Evolutionary conservation across 116 monocot genomes (phyloP).

Genomic region (Zostera marina): DNA sequence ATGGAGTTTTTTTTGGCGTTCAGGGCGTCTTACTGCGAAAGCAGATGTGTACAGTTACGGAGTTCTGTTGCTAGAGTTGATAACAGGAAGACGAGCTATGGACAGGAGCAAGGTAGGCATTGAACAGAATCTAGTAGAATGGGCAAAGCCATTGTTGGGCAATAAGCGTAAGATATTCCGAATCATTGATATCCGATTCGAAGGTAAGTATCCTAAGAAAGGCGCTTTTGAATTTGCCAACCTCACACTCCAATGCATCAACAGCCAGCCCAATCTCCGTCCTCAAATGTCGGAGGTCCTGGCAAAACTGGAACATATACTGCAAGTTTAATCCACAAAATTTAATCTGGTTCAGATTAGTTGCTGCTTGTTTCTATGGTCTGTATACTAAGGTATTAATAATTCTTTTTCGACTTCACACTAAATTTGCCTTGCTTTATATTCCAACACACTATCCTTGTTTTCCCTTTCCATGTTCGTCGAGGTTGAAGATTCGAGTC

Average conservation of each 20-base stretch:
- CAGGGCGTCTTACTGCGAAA: slow-evolving; percentile 68
- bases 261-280: slow-evolving; percentile 37
- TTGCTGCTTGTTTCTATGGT: too few relatives aligned
- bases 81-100: slow-evolving; percentile 56
- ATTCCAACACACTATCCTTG: too few relatives aligned
- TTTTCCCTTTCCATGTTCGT: too few relatives aligned
- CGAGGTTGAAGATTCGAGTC: too few relatives aligned
- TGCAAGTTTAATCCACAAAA: too few relatives aligned
- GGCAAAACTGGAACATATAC: slow-evolving; percentile 25
- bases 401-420: too few relatives aligned
- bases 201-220: slow-evolving; percentile 62
- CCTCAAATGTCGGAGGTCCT: slow-evolving; percentile 69
- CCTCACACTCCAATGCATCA: slow-evolving; percentile 44
- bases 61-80: slow-evolving; percentile 56
- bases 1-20: neutral
- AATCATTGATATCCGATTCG: slow-evolving; percentile 66
- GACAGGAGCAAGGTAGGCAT: slow-evolving; percentile 37
- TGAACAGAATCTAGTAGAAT: slow-evolving; percentile 76
- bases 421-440: too few relatives aligned
- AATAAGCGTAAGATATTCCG: slow-evolving; percentile 60
- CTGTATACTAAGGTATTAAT: too few relatives aligned
- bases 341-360: too few relatives aligned
- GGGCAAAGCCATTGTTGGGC: slow-evolving; percentile 42
- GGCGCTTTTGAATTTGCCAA: slow-evolving; percentile 34
- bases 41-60: slow-evolving; percentile 97